Evolutionary conservation across 108 stramenopile species (phyloP).

Genomic region (Fragilaria radians): DNA sequence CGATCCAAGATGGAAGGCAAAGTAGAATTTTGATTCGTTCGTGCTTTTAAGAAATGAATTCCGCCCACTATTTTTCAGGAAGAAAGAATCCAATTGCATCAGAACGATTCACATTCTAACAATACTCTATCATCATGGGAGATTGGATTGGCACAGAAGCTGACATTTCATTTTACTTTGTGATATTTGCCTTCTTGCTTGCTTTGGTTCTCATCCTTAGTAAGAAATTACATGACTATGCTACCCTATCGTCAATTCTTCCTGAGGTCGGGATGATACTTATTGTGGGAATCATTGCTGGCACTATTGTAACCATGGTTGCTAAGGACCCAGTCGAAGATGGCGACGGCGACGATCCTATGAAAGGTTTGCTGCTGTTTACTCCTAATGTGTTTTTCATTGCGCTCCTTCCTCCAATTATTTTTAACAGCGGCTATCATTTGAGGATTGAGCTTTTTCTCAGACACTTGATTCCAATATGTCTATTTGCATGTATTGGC

Average conservation of each 20-base stretch:
- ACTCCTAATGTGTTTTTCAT: constrained; percentile 70
- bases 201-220: constrained; percentile 20
- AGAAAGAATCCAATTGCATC: too few relatives aligned
- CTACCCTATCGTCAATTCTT: constrained; percentile 35
- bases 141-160: constrained; percentile 11
- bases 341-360: constrained; percentile 13
- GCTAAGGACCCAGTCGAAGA: constrained; percentile 17
- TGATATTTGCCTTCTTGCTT: constrained; percentile 37
- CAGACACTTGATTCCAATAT: constrained; percentile 28
- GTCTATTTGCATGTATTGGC: constrained; percentile 61
- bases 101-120: too few relatives aligned
- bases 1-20: too few relatives aligned
- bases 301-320: constrained; percentile 27
- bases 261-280: constrained; percentile 74
- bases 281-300: constrained; percentile 48
- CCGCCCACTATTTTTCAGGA: too few relatives aligned
- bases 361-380: constrained; percentile 42
- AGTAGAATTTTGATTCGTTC: too few relatives aligned
- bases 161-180: constrained; percentile 41
- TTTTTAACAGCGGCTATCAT: constrained; percentile 80
- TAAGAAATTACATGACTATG: constrained; percentile 30
- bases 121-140: too few relatives aligned
- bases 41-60: too few relatives aligned
- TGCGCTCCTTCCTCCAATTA: constrained; percentile 78
- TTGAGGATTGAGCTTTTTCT: constrained; percentile 41